Percentiles rank a stretch among this genome's conserved stretches.
Evolutionary conservation across 1,284 basidiomycete species (phyloP).

Genomic region (Naganishia sp.): DNA sequence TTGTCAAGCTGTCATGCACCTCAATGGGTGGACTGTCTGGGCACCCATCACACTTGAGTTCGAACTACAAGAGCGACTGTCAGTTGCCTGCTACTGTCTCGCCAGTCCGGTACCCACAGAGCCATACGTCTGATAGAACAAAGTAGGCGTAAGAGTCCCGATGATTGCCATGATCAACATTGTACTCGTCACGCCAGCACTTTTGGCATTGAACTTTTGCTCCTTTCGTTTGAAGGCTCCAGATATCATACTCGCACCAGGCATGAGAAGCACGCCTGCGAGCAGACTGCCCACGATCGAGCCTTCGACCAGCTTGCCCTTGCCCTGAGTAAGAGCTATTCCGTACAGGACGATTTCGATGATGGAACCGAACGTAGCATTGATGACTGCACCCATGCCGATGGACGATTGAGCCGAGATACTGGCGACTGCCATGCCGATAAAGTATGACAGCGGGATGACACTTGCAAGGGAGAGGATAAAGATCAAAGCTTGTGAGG

Average conservation of each 20-base stretch:
- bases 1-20: slow-evolving; percentile 10
- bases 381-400: slow-evolving; percentile 99
- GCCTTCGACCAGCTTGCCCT: slow-evolving; percentile 93
- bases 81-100: no score
- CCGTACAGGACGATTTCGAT: slow-evolving; percentile 95
- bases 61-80: slow-evolving; percentile 65
- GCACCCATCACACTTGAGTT: slow-evolving; percentile 89
- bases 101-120: slow-evolving; percentile 66
- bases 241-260: slow-evolving; percentile 95
- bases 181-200: slow-evolving; percentile 96
- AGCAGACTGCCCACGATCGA: slow-evolving; percentile 92
- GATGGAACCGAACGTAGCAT: slow-evolving; percentile 97
- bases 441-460: slow-evolving; percentile 97
- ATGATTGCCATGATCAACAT: slow-evolving; percentile 99
- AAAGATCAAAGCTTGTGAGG: slow-evolving; percentile 80
- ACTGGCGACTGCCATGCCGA: slow-evolving; percentile 99
- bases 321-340: slow-evolving; percentile 83
- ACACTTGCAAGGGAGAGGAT: slow-evolving; percentile 82
- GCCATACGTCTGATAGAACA: slow-evolving; percentile 99
- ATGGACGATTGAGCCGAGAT: slow-evolving; percentile 98
- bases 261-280: slow-evolving; percentile 96
- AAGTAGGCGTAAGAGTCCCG: slow-evolving; percentile 88
- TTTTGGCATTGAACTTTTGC: slow-evolving; percentile 96
- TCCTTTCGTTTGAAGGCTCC: slow-evolving; percentile 90
- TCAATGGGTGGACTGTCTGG: slow-evolving; percentile 54